phyloP scores from a whole-genome alignment of 345 rosid genomes.

The Arabidopsis suecica region DNA sequence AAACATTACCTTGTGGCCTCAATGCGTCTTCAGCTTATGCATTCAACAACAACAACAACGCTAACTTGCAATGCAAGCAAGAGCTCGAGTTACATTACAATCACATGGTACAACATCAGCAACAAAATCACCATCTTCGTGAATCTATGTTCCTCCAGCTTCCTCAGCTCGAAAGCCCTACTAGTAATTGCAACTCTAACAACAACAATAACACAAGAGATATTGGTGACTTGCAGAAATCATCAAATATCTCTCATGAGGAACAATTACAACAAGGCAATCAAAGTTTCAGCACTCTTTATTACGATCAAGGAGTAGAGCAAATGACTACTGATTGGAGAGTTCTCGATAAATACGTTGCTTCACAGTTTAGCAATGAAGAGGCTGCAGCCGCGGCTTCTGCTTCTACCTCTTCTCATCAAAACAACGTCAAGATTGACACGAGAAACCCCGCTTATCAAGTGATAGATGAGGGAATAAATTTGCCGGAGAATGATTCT shows the following conservation, averaged over 20 bases:
- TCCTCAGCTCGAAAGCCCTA: slow-evolving; percentile 81
- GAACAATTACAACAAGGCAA: slow-evolving; percentile 51
- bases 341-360: slow-evolving; percentile 86
- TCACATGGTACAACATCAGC: slow-evolving; percentile 55
- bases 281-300: slow-evolving; percentile 57
- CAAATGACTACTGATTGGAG: slow-evolving; percentile 90
- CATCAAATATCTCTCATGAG: slow-evolving; percentile 58
- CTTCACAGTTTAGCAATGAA: slow-evolving; percentile 88
- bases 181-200: slow-evolving; percentile 47
- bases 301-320: slow-evolving; percentile 60
- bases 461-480: slow-evolving; percentile 48
- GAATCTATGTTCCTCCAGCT: slow-evolving; percentile 69
- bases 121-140: slow-evolving; percentile 52
- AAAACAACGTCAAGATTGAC: slow-evolving; percentile 12
- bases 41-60: slow-evolving; percentile 12
- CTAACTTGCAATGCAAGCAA: slow-evolving; percentile 61
- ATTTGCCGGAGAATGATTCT: slow-evolving; percentile 45
- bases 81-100: slow-evolving; percentile 68
- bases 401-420: slow-evolving; percentile 15
- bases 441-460: slow-evolving; percentile 40
- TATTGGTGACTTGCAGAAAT: slow-evolving; percentile 55
- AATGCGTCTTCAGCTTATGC: slow-evolving; percentile 44
- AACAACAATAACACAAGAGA: slow-evolving; percentile 33
- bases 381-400: slow-evolving; percentile 45
- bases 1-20: slow-evolving; percentile 38